phyloP scores from a whole-genome alignment of 352 stramenopile species.

The Ophiocytium majus region DNA sequence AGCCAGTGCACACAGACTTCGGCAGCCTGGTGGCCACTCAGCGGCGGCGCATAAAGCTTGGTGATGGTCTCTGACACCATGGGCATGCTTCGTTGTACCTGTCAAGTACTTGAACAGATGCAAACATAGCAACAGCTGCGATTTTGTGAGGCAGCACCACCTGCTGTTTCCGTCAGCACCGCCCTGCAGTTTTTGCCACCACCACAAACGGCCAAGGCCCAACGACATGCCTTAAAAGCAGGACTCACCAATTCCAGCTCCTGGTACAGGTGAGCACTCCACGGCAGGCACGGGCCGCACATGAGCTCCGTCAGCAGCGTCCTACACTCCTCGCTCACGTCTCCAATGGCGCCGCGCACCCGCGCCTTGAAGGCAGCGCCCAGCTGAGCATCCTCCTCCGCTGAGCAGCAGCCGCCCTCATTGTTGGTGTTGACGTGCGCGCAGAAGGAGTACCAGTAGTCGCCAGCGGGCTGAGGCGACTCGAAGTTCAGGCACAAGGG shows the following conservation, averaged over 20 bases:
- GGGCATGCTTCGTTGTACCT: too few relatives aligned
- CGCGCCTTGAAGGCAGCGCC: not conserved
- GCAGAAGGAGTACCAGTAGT: not conserved
- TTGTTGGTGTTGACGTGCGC: not conserved
- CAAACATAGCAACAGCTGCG: too few relatives aligned
- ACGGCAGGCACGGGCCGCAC: constrained; percentile 3
- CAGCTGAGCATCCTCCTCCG: not conserved
- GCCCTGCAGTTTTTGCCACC: too few relatives aligned
- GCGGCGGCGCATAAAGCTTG: too few relatives aligned
- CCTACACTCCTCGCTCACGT: not conserved
- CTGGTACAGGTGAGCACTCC: constrained; percentile 9
- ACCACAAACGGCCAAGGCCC: too few relatives aligned
- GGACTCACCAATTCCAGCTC: not conserved
- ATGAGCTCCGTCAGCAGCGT: not conserved
- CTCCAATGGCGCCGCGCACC: not conserved
- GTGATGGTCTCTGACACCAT: too few relatives aligned
- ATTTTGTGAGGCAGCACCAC: too few relatives aligned
- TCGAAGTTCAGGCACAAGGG: constrained; percentile 3
- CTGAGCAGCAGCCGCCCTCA: not conserved
- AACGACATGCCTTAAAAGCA: too few relatives aligned
- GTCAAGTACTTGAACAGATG: too few relatives aligned
- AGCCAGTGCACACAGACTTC: too few relatives aligned
- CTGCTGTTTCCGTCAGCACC: too few relatives aligned
- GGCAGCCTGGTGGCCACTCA: too few relatives aligned
- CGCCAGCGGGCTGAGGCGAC: not conserved